Evolutionary conservation across 139 green algal genomes (phyloP).

Genomic region (Coelastrella sp.): DNA sequence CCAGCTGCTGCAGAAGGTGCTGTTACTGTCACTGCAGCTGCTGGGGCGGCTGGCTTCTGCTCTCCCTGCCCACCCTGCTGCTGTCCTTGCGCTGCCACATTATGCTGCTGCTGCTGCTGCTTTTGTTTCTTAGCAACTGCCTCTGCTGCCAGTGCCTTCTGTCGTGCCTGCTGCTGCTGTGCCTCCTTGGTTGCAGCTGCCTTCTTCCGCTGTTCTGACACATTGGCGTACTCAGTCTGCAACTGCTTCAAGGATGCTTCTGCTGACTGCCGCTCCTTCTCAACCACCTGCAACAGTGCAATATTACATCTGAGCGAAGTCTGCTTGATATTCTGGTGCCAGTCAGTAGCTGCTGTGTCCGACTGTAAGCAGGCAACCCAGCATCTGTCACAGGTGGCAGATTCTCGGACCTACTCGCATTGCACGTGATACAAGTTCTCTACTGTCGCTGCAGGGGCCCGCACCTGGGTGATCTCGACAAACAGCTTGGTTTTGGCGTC

Average conservation of each 20-base stretch:
- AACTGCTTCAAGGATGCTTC: slow-evolving; percentile 23
- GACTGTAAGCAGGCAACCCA: no score
- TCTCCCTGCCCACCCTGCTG: background rate
- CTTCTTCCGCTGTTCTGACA: slow-evolving; percentile 13
- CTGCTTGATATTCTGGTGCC: no score
- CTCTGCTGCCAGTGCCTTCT: background rate
- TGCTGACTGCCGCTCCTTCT: background rate
- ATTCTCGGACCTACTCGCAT: no score
- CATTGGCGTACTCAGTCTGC: background rate
- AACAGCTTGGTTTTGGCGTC: slow-evolving; percentile 68
- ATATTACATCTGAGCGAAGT: background rate
- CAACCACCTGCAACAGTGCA: background rate
- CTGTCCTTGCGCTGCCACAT: background rate
- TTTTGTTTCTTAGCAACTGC: background rate
- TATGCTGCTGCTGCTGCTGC: slow-evolving; percentile 1
- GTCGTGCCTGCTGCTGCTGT: slow-evolving; percentile 27
- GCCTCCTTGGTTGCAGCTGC: slow-evolving; percentile 9
- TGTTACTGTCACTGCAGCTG: background rate
- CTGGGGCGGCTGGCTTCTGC: background rate
- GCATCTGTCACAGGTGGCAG: no score
- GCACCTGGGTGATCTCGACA: slow-evolving; percentile 34
- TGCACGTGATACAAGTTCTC: no score
- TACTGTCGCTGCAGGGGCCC: background rate
- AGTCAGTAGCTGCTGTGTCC: no score
- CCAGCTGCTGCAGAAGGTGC: slow-evolving; percentile 2